These are phyloP conservation scores for Thelonectria olida DNA, from an alignment of 2,329 filamentous ascomycete genomes.

Conservation along the genomic window DNA sequence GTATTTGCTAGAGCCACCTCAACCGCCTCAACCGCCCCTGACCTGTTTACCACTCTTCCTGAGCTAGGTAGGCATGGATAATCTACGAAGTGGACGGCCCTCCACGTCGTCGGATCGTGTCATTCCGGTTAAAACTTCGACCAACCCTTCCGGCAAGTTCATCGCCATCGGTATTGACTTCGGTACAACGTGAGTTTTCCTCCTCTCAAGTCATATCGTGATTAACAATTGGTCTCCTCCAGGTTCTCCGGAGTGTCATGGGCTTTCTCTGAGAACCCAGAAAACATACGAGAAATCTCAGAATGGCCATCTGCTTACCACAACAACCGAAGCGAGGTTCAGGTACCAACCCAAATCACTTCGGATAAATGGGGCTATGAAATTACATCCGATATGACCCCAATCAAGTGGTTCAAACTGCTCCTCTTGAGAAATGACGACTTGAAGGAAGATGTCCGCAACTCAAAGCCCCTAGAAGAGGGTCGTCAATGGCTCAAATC, in stretches of 20 bases:
- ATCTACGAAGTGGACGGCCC: too few species aligned
- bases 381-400: constrained; percentile 15
- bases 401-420: constrained; percentile 26
- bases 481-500: neutral
- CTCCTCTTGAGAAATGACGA: constrained; percentile 11
- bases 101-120: too few species aligned
- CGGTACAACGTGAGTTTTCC: constrained; percentile 9
- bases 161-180: constrained; percentile 17
- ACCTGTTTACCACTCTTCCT: too few species aligned
- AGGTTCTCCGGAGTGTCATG: constrained; percentile 26
- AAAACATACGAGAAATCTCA: neutral
- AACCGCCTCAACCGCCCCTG: too few species aligned
- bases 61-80: neutral
- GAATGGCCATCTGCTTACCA: constrained; percentile 6
- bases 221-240: neutral
- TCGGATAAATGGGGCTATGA: constrained; percentile 23
- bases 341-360: constrained; percentile 16
- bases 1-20: too few species aligned
- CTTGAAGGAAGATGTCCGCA: constrained; percentile 11
- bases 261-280: constrained; percentile 14
- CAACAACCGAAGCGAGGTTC: neutral
- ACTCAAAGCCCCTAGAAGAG: neutral
- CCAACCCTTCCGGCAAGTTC: neutral
- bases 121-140: neutral
- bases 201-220: too few species aligned